Evolutionary conservation across 441 rosid species (phyloP), one percentile per base, ranked within the genome.

Genomic region (Mallotus japonicus): DNA sequence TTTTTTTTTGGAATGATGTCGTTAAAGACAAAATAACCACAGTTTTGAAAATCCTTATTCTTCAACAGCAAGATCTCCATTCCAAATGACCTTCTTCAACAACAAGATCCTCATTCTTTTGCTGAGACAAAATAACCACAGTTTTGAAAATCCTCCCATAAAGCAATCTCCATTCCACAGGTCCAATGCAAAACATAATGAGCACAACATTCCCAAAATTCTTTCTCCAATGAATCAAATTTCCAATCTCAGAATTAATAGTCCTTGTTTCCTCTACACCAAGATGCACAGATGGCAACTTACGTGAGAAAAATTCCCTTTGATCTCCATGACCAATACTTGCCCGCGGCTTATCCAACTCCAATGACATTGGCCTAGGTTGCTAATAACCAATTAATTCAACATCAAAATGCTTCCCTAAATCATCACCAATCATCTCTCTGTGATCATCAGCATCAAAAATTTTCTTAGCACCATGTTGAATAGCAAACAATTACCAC

Each of bases 141-240:
- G 98, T 89, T 82, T 91, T 93, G 76, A 93, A 93, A 77, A 91
- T 85, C 76, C 97, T 83, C n/a, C 98, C 98, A 74, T 93, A 91
- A 49, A 93, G 94, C 74, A 93, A 81, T 83, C 97, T 87, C 97
- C 98, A 93, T 70, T 93, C 97, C 69, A 89, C 96, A 13, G 98
- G 92, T 62, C 96, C 92, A n/a, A 73, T 85, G 78, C 97, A 93
- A 79, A 89, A 93, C 94, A 93, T 87, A 78, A 93, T 85, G 64
- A 93, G 92, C 75, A 93, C 98, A 70, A 87, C 83, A 77, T 93
- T 93, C 73, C 96, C 98, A 66, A 93, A 93, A 71, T 83, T 85
- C 88, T 91, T 93, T 81, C 98, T 90, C 98, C 98, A 93, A 50
- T 83, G 86, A 62, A 93, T 87, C 87, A 93, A 85, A 79, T 89